Evolutionary conservation across 176 grass and related monocot species (phyloP), one percentile per base, ranked within the genome.

Genomic region (Zoysia japonica): DNA sequence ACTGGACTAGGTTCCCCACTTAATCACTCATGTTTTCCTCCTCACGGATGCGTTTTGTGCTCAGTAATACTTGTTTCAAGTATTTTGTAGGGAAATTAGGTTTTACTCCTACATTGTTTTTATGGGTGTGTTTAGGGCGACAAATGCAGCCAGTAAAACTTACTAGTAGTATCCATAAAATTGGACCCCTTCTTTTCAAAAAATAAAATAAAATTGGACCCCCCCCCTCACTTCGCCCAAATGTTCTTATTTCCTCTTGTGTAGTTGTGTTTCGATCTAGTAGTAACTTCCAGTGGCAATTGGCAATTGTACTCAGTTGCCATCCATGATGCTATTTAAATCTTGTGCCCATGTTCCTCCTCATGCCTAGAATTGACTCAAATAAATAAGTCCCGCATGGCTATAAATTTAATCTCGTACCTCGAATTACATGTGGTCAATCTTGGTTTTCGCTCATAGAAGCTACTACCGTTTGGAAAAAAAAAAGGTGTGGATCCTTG

Each of bases 401-500:
- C 68, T 68, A 65, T 83, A 84, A 47, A 65, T 71, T 78, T 64
- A 46, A 70, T 11, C 47, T 78, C 11, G 56, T 35, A 55, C 46
- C 37, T 85, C 47, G 17, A 74, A 66, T 56, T 20, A 35, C 61
- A 49, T 65, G 67, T 16, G 37, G 75, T 36, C 57, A 85, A 50
- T 63, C 75, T 78, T n/a, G 56, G 67, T 63, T 78, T 78, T 65
- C 67, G 42, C 61, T 65, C 71, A 61, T 38, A 65, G 67, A 79
- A 57, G 68, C 67, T 28, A 45, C 54, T 69, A 68, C 47, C 78
- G 10, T 47, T 17, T 75, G 76, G 72, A 88, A 61, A 45, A 62
- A 56, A 77, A 88, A 61, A 45, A 62, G 55, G 40, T 48, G 63
- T 75, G 81, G 67, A 71, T 85, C 75, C 56, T 78, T 39, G 47